phyloP scores from a whole-genome alignment of 352 stramenopile species.

The Globisporangium solare region DNA sequence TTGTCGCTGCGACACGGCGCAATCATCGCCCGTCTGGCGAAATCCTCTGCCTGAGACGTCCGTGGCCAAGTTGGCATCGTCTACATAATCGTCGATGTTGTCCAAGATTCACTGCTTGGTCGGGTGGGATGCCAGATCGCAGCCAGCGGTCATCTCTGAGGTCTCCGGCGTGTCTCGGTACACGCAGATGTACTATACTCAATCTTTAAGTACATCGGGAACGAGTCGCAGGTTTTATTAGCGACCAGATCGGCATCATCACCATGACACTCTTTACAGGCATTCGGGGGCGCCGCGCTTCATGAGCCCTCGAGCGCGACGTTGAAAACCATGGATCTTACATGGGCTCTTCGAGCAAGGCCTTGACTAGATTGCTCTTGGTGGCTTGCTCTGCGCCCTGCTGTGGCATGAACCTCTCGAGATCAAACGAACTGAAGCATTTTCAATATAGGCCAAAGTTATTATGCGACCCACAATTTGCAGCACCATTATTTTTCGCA shows the following conservation, averaged over 20 bases:
- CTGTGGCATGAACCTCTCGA: too few relatives aligned
- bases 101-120: slow-evolving; percentile 29
- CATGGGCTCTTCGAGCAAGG: slow-evolving; percentile 44
- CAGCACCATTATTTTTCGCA: too few relatives aligned
- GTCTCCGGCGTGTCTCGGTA: slow-evolving; percentile 52
- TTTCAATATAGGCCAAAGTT: too few relatives aligned
- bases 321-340: slow-evolving; percentile 56
- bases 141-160: slow-evolving; percentile 18
- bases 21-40: slow-evolving; percentile 24
- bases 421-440: too few relatives aligned
- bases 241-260: slow-evolving; percentile 16
- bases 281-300: slow-evolving; percentile 31
- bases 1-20: slow-evolving; percentile 23
- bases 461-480: too few relatives aligned
- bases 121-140: slow-evolving; percentile 28
- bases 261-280: slow-evolving; percentile 22
- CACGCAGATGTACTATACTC: slow-evolving; percentile 85
- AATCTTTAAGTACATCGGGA: slow-evolving; percentile 64
- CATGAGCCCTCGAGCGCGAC: slow-evolving; percentile 37
- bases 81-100: slow-evolving; percentile 26
- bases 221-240: slow-evolving; percentile 39
- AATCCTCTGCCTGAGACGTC: slow-evolving; percentile 22
- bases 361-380: slow-evolving; percentile 57
- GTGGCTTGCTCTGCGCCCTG: too few relatives aligned
- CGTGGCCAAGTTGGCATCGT: slow-evolving; percentile 19